Base-by-base conservation (phyloP, 2,329 filamentous ascomycete species). In the Hypoxylon sp. region DNA sequence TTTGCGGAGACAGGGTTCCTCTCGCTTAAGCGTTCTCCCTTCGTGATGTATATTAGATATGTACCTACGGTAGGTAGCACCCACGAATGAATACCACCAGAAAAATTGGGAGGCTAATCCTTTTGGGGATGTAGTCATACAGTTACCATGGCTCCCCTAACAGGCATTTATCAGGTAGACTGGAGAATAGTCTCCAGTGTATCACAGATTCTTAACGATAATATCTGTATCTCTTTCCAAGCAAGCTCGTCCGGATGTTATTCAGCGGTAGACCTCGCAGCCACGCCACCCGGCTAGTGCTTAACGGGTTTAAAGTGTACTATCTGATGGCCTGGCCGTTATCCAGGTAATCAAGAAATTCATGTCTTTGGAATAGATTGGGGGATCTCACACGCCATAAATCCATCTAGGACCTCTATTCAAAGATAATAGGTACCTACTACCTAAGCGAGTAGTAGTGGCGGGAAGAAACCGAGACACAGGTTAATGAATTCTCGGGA, bases 311-410 rank as follows among this genome's bases (percentile, higher is more conserved):
- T 19, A 17, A 13, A 10, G 17, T 4, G n/a, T 24, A 19, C 14
- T 44, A 24, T 24, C 5, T 17, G 24, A 3, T 26, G 35, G n/a
- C 2, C 17, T 22, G 17, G 17, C 11, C 9, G 17, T n/a, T 11
- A 47, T 8, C 10, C 24, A 14, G 13, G n/a, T 17, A 5, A 35
- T 17, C 3, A 31, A 4, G n/a, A 14, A 9, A 1, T 8, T 11
- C 5, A 31, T 35, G 33, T 4, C 39, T 13, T 47, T 37, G 11
- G 46, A 46, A 52, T n/a, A 63, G n/a, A 19, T 33, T 47, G 11
- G 24, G 26, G 44, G 39, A 5, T 46, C 35, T 44, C 35, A 26
- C 26, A 52, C 13, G 22, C 10, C 24, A 24, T 31, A 35, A 5
- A 22, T 44, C 31, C 24, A 42, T 31, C 14, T 5, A n/a, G 6